Percentiles rank a stretch among this genome's conserved stretches.
Evolutionary conservation across 164 flowering plant species (phyloP).

Genomic region (Euptelea pleiosperma): DNA sequence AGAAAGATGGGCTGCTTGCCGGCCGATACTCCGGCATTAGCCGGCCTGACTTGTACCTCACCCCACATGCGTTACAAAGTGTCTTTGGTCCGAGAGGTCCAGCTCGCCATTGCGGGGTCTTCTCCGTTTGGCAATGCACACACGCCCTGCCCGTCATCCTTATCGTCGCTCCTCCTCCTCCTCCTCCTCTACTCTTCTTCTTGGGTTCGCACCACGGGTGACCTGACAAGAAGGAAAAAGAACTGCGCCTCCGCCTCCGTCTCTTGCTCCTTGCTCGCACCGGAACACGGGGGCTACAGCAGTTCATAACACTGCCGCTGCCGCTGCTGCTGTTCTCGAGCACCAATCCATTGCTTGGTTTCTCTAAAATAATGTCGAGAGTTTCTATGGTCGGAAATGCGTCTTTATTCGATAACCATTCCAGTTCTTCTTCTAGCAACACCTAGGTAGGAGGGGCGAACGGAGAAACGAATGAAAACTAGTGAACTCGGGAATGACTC

Average conservation of each 20-base stretch:
- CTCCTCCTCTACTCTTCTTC: slow-evolving; percentile 12
- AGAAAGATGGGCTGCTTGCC: slow-evolving; percentile 74
- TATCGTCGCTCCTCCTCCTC: not conserved
- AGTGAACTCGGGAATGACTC: not conserved
- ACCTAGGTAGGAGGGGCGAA: not conserved
- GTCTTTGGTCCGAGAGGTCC: slow-evolving; percentile 89
- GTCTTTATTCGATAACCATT: slow-evolving; percentile 75
- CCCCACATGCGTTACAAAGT: slow-evolving; percentile 93
- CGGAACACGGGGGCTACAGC: slow-evolving; percentile 40
- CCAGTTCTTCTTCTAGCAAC: slow-evolving; percentile 64
- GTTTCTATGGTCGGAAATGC: slow-evolving; percentile 66
- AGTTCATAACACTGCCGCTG: slow-evolving; percentile 18
- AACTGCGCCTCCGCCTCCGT: slow-evolving; percentile 22
- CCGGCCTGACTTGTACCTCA: slow-evolving; percentile 83
- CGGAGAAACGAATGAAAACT: not conserved
- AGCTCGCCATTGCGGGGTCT: slow-evolving; percentile 92
- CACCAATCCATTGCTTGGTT: slow-evolving; percentile 36
- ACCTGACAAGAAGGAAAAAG: slow-evolving; percentile 19
- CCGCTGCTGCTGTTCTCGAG: slow-evolving; percentile 41
- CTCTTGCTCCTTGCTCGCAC: slow-evolving; percentile 48
- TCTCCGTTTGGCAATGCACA: slow-evolving; percentile 68
- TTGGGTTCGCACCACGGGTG: slow-evolving; percentile 24
- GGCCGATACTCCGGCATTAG: slow-evolving; percentile 89
- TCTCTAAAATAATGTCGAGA: slow-evolving; percentile 30
- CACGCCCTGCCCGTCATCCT: slow-evolving; percentile 49